Evolutionary conservation across 352 stramenopile species (phyloP).

Genomic region (Pseudoperonospora humuli): DNA sequence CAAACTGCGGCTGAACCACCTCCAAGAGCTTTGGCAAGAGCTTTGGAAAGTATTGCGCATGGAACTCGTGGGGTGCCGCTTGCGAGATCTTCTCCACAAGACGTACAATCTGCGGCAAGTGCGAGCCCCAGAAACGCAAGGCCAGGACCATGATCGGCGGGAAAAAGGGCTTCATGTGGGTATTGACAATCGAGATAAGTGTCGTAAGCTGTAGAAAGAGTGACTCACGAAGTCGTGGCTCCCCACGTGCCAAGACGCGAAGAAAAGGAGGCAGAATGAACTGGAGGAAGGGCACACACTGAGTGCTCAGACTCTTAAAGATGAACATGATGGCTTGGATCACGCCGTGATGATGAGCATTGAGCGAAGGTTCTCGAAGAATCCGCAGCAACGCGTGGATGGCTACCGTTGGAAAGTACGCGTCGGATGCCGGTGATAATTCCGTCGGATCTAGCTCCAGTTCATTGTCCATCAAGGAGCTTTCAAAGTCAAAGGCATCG

Average conservation of each 20-base stretch:
- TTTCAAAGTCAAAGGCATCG: slow-evolving; percentile 64
- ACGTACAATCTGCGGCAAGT: slow-evolving; percentile 93
- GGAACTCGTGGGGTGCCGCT: slow-evolving; percentile 70
- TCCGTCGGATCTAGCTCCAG: slow-evolving; percentile 57
- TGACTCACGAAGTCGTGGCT: slow-evolving; percentile 90
- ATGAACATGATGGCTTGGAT: slow-evolving; percentile 99
- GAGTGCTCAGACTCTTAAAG: slow-evolving; percentile 93
- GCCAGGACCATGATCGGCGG: slow-evolving; percentile 94
- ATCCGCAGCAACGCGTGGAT: slow-evolving; percentile 95
- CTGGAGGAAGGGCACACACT: slow-evolving; percentile 94
- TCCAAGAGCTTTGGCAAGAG: slow-evolving; percentile 85
- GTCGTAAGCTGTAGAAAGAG: slow-evolving; percentile 95
- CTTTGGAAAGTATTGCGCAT: slow-evolving; percentile 77
- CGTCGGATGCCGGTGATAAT: slow-evolving; percentile 73
- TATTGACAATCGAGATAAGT: slow-evolving; percentile 92
- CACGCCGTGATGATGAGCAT: slow-evolving; percentile 93
- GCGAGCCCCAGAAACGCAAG: slow-evolving; percentile 93
- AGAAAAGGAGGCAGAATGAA: slow-evolving; percentile 97
- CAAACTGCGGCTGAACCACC: slow-evolving; percentile 76
- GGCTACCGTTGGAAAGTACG: slow-evolving; percentile 96
- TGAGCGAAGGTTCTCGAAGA: slow-evolving; percentile 92
- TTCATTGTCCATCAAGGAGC: slow-evolving; percentile 51
- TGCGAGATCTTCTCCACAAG: slow-evolving; percentile 90
- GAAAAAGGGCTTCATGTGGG: slow-evolving; percentile 95
- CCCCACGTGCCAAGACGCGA: slow-evolving; percentile 85